A percentile compares a stretch with the other conserved stretches of the same genome.
These are phyloP conservation scores for Herpetospermum pedunculosum DNA, from an alignment of 306 rosid species.

Conservation along the genomic window DNA sequence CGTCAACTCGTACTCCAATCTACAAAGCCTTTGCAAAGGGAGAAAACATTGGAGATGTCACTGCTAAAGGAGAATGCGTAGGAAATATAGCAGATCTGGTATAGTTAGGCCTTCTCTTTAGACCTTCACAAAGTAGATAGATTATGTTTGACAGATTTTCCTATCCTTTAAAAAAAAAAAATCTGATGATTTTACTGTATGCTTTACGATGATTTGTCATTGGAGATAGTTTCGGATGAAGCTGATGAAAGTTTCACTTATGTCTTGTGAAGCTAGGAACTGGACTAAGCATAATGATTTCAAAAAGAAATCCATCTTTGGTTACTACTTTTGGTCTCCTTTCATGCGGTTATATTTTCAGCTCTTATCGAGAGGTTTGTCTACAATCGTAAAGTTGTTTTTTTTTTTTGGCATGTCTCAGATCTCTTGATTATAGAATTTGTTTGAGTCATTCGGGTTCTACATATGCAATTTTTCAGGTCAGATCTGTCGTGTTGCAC, in stretches of 20 bases:
- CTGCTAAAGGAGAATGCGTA: slow-evolving; percentile 98
- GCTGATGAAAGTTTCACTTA: slow-evolving; percentile 15
- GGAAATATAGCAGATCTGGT: slow-evolving; percentile 96
- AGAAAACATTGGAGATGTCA: slow-evolving; percentile 97
- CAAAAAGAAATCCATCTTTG: slow-evolving; percentile 80
- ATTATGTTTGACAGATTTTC: background rate
- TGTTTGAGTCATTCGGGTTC: slow-evolving; percentile 16
- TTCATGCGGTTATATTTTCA: slow-evolving; percentile 82
- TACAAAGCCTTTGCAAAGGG: slow-evolving; percentile 99
- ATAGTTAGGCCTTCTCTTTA: slow-evolving; percentile 25
- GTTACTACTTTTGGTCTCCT: slow-evolving; percentile 74
- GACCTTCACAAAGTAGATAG: background rate
- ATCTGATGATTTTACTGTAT: too few relatives aligned
- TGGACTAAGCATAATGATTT: slow-evolving; percentile 74
- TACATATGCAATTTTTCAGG: slow-evolving; percentile 32
- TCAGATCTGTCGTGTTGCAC: slow-evolving; percentile 86
- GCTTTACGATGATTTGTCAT: background rate
- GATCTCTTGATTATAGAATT: slow-evolving; percentile 8
- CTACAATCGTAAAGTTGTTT: background rate
- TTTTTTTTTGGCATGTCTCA: slow-evolving; percentile 2
- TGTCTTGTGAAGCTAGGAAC: slow-evolving; percentile 78
- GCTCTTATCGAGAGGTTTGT: slow-evolving; percentile 89
- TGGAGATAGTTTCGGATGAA: background rate
- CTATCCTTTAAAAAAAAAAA: too few relatives aligned
- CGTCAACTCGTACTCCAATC: slow-evolving; percentile 95